Percentiles rank a stretch among this genome's conserved stretches.
phyloP scores from a whole-genome alignment of 164 flowering plant species.

The Sedum album region DNA sequence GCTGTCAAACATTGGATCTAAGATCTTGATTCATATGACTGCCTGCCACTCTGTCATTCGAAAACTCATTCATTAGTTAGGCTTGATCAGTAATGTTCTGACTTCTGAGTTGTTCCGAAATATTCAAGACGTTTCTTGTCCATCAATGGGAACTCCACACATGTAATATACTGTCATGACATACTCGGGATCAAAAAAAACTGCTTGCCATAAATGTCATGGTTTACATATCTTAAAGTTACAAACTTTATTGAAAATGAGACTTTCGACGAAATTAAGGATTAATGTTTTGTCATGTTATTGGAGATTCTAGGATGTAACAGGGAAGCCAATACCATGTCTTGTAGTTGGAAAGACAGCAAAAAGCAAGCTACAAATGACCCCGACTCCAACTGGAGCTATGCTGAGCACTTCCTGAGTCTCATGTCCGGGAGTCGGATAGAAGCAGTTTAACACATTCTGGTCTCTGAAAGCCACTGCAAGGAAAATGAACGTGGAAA shows the following conservation, averaged over 20 bases:
- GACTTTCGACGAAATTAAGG: background rate
- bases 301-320: background rate
- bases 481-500: background rate
- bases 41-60: no score
- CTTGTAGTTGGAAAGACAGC: background rate
- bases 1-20: no score
- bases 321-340: background rate
- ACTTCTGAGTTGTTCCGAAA: no score
- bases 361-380: background rate
- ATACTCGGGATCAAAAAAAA: background rate
- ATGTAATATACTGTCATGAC: no score
- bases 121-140: no score
- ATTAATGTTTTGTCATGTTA: no score
- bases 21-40: no score
- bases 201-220: background rate
- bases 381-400: conserved; percentile 55
- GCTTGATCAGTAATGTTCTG: no score
- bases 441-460: background rate
- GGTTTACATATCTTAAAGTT: background rate
- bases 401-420: conserved; percentile 32
- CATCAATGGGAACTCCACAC: no score
- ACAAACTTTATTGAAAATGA: background rate
- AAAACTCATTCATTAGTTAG: no score
- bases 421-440: background rate
- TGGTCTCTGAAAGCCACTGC: background rate